Percentiles rank a stretch among this genome's conserved stretches.
Evolutionary conservation across 164 flowering plant species (phyloP).

Genomic region (Pachysandra terminalis): DNA sequence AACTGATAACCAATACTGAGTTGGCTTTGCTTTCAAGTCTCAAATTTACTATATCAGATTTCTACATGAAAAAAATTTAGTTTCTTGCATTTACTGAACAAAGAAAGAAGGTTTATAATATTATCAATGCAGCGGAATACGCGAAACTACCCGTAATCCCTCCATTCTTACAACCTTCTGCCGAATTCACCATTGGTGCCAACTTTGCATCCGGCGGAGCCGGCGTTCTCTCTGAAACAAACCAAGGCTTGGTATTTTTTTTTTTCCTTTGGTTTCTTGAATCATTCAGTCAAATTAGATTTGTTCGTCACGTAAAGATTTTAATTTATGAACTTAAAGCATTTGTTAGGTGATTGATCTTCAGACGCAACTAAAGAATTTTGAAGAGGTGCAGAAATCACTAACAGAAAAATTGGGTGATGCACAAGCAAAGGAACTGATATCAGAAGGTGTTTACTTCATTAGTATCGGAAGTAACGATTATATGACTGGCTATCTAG

Average conservation of each 20-base stretch:
- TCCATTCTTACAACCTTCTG: constrained; percentile 42
- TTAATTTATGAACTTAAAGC: no score
- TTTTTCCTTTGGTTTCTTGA: no score
- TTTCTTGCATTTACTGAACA: no score
- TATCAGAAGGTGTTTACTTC: constrained; percentile 56
- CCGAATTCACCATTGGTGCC: constrained; percentile 36
- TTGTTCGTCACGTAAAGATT: no score
- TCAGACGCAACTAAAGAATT: constrained; percentile 41
- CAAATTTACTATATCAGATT: no score
- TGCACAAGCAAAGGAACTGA: constrained; percentile 24
- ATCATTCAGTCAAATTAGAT: no score
- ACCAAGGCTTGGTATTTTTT: constrained; percentile 37
- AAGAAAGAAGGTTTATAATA: not conserved
- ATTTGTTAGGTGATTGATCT: constrained; percentile 44
- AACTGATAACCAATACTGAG: no score
- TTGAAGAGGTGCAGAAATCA: constrained; percentile 36
- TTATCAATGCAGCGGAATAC: constrained; percentile 40
- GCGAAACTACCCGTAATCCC: constrained; percentile 50
- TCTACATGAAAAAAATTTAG: no score
- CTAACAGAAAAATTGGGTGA: constrained; percentile 36
- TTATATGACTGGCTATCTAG: constrained; percentile 51
- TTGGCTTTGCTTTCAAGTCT: no score
- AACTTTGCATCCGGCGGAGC: constrained; percentile 69
- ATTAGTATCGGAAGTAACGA: constrained; percentile 62
- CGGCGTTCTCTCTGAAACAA: constrained; percentile 48